Evolutionary conservation across 192 early-diverging fungal genomes (phyloP).

Genomic region (Coemansia sp.): DNA sequence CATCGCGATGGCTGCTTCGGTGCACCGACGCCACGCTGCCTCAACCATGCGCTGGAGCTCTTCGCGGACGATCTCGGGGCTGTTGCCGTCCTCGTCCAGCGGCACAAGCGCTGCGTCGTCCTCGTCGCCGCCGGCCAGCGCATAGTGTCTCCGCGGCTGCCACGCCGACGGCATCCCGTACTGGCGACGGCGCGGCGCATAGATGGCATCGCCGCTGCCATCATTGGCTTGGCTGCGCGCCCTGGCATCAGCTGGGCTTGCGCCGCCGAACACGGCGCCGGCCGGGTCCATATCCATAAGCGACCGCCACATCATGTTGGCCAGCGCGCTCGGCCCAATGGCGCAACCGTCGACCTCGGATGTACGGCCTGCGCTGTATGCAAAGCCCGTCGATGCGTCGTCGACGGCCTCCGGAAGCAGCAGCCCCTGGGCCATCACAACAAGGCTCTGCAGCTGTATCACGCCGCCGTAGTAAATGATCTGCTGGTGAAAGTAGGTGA

Average conservation of each 20-base stretch:
- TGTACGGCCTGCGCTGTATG: neutral
- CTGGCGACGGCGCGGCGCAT: constrained; percentile 32
- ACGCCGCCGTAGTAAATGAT: constrained; percentile 47
- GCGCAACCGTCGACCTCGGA: neutral
- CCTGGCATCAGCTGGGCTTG: neutral
- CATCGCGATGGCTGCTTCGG: constrained; percentile 47
- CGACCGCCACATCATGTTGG: constrained; percentile 35
- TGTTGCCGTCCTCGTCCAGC: constrained; percentile 46
- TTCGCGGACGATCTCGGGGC: constrained; percentile 44
- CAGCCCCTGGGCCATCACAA: constrained; percentile 38
- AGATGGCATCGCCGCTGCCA: constrained; percentile 7
- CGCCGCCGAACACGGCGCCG: neutral
- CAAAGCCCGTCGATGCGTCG: constrained; percentile 14
- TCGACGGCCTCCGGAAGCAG: constrained; percentile 36
- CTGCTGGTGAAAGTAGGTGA: constrained; percentile 49
- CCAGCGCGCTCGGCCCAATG: constrained; percentile 33
- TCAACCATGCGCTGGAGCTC: constrained; percentile 51
- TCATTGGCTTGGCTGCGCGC: neutral
- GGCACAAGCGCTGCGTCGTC: constrained; percentile 14
- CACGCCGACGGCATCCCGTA: constrained; percentile 24
- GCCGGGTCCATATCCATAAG: constrained; percentile 24
- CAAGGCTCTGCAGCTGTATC: constrained; percentile 44
- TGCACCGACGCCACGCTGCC: constrained; percentile 49
- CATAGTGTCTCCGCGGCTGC: constrained; percentile 21
- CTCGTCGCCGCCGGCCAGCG: constrained; percentile 13